Base-by-base conservation (phyloP, 345 rosid genomes). In the Atalantia buxifolia region DNA sequence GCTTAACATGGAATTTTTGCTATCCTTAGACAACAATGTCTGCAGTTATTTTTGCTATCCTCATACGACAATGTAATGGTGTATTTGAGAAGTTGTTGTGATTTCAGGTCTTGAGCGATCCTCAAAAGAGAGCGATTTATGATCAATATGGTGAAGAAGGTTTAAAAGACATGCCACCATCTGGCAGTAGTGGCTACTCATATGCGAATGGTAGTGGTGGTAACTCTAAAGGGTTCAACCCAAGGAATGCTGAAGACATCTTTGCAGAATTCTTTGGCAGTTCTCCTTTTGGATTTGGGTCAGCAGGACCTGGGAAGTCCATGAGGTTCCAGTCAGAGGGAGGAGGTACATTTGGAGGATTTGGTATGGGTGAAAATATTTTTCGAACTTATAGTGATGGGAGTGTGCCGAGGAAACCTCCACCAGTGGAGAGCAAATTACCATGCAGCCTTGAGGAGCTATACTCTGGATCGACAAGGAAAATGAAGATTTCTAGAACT, bases 111-210 rank as follows among this genome's bases (percentile, higher is more conserved):
- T 74, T 96, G 79, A 92, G 97, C 72, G 99, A 96, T 78, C 94
- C 98, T 33, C 94, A 91, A 73, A 96, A 89, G 81, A 86, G 93
- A 82, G 90, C 86, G 5, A 77, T 86, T 25, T 96, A 90, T 77
- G 98, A 96, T 78, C 98, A 91, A 71, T 85, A 90, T 66, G 99
- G 99, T 4, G 98, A 94, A 86, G 98, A 96, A 86, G 98, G 98
- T 6, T 81, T 96, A 74, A 96, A 90, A 82, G 98, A 93, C 76
- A 84, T 83, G 81, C 97, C 97, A 12, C 90, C 93, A 7, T 83
- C 93, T 0, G 88, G 90, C 57, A 89, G 83, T 72, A 78, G 87
- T 19, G 92, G 89, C 80, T 74, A 73, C 45, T 64, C 84, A 30
- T 83, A 40, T 18, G 85, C 85, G 55, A 84, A 60, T 55, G 83